Evolutionary conservation across 2,329 filamentous ascomycete species (phyloP).

Genomic region (Penicillium sp.): DNA sequence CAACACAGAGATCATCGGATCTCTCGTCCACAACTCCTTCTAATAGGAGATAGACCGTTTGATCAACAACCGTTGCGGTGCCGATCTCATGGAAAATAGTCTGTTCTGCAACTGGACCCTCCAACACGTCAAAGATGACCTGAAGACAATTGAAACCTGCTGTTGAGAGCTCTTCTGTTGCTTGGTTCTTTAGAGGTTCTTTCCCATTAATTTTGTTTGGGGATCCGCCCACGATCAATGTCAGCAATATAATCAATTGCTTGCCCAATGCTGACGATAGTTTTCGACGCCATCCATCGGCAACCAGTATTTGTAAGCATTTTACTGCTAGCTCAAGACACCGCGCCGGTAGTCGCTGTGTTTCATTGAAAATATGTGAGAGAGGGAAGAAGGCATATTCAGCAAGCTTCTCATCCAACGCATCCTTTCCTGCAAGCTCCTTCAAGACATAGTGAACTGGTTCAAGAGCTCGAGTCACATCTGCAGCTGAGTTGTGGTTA

Average conservation of each 20-base stretch:
- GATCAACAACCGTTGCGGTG: constrained; percentile 75
- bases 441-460: constrained; percentile 41
- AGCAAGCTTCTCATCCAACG: constrained; percentile 76
- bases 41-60: constrained; percentile 76
- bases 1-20: constrained; percentile 68
- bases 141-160: constrained; percentile 70
- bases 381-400: constrained; percentile 96
- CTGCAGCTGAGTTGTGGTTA: constrained; percentile 44
- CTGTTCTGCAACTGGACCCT: constrained; percentile 46
- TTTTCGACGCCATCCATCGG: constrained; percentile 73
- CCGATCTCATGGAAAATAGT: constrained; percentile 52
- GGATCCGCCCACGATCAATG: constrained; percentile 74
- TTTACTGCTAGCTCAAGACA: constrained; percentile 72
- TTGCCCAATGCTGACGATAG: constrained; percentile 73
- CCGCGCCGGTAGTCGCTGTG: constrained; percentile 68
- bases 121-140: constrained; percentile 63
- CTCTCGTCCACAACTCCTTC: constrained; percentile 67
- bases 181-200: constrained; percentile 33
- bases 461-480: constrained; percentile 51
- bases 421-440: constrained; percentile 40
- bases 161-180: constrained; percentile 69
- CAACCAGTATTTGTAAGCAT: constrained; percentile 72
- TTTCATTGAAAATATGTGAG: constrained; percentile 78
- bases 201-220: constrained; percentile 52
- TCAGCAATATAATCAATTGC: constrained; percentile 82